These are phyloP conservation scores for Tricholoma sp. DNA, from an alignment of 768 basidiomycete species.

Conservation along the genomic window DNA sequence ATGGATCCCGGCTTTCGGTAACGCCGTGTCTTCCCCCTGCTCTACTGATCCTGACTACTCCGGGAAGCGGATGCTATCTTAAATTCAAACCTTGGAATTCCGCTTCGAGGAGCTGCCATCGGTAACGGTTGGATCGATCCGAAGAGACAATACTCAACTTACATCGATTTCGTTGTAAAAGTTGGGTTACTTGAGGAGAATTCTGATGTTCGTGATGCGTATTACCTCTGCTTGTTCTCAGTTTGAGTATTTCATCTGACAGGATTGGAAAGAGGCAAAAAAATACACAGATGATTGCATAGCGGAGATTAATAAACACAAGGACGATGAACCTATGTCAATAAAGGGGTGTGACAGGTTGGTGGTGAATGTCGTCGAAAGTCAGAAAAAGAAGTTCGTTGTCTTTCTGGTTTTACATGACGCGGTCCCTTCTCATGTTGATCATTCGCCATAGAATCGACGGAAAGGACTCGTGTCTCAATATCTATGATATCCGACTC, in stretches of 20 bases:
- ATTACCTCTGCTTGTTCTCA: conserved; percentile 4
- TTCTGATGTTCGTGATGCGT: conserved; percentile 46
- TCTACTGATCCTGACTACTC: conserved; percentile 1
- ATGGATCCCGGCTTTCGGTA: conserved; percentile 95
- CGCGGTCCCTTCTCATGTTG: neutral
- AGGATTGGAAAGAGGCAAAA: conserved; percentile 63
- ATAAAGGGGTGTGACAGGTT: conserved; percentile 57
- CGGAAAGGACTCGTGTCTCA: conserved; percentile 74
- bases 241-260: neutral
- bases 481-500: conserved; percentile 93
- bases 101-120: conserved; percentile 78
- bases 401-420: neutral
- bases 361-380: conserved; percentile 37
- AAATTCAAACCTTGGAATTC: conserved; percentile 49
- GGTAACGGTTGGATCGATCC: conserved; percentile 99
- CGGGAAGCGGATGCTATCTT: conserved; percentile 71
- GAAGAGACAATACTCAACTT: conserved; percentile 82
- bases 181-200: conserved; percentile 72
- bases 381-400: conserved; percentile 36
- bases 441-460: conserved; percentile 45
- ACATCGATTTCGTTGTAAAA: conserved; percentile 79
- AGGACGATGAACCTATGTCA: conserved; percentile 50
- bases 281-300: conserved; percentile 57
- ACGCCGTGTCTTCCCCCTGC: conserved; percentile 10
- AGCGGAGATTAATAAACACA: conserved; percentile 34